A percentile compares a stretch with the other conserved stretches of the same genome.
phyloP scores from a whole-genome alignment of 495 filamentous ascomycete genomes.

The Penicillium taxi region DNA sequence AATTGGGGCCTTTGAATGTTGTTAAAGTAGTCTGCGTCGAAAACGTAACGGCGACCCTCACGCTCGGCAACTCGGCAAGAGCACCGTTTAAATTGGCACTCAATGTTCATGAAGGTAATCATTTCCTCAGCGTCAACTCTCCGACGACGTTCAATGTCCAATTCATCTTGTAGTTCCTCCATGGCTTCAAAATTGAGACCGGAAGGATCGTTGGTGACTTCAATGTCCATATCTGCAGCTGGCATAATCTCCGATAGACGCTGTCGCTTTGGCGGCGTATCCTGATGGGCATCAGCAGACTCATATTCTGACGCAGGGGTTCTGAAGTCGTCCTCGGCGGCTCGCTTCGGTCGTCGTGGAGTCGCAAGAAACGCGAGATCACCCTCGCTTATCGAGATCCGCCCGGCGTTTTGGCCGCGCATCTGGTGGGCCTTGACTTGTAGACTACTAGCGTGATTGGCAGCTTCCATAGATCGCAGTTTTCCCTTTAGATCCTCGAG shows the following conservation, averaged over 20 bases:
- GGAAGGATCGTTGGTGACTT: slow-evolving; percentile 16
- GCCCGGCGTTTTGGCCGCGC: slow-evolving; percentile 19
- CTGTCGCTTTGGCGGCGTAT: slow-evolving; percentile 55
- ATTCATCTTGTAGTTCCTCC: slow-evolving; percentile 52
- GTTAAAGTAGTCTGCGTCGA: slow-evolving; percentile 32
- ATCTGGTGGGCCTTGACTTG: slow-evolving; percentile 27
- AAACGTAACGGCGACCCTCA: slow-evolving; percentile 41
- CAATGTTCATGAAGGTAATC: slow-evolving; percentile 72
- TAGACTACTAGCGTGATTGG: slow-evolving; percentile 30
- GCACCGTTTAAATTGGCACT: slow-evolving; percentile 70
- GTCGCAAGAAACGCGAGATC: slow-evolving; percentile 30
- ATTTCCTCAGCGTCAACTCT: slow-evolving; percentile 62
- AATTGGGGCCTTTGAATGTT: slow-evolving; percentile 19
- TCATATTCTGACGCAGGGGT: slow-evolving; percentile 35
- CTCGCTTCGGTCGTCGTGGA: slow-evolving; percentile 43
- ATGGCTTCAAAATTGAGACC: slow-evolving; percentile 40
- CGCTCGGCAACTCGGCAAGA: slow-evolving; percentile 51
- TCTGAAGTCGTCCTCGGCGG: slow-evolving; percentile 51
- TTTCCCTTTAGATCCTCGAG: slow-evolving; percentile 55
- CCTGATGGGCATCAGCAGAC: slow-evolving; percentile 41
- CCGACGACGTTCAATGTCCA: slow-evolving; percentile 56
- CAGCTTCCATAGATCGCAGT: slow-evolving; percentile 59
- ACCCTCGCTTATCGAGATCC: slow-evolving; percentile 28
- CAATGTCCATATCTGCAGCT: slow-evolving; percentile 38
- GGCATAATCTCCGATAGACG: slow-evolving; percentile 45